Base-by-base conservation (phyloP, 1,284 basidiomycete species). In the Fomitiporia mediterranea region DNA sequence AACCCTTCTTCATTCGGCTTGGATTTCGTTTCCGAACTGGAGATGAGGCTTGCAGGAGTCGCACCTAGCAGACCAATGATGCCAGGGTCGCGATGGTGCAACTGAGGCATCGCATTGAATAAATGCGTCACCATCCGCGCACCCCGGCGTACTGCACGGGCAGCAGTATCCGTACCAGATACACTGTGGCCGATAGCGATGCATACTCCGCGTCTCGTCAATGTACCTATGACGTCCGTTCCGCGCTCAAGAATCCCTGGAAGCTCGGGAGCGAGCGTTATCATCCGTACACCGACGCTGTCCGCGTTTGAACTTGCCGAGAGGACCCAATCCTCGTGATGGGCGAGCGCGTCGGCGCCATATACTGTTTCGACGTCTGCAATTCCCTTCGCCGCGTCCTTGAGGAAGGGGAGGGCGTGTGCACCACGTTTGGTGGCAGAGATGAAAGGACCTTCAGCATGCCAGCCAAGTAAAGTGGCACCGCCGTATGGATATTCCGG, bases 101-200 rank as follows among this genome's bases (percentile, higher is more conserved):
- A 71, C 64, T 87, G 87, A 2, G 89, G 89, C 91, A 94, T 94
- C 4, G 91, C 91, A 65, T 96, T 96, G 82, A 94, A 94, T 19
- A 95, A 75, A 69, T 95, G 93, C 0, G 93, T 95, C 64, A 95
- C 92, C 62, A 94, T 82, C 5, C 83, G 77, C 3, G 92, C 90
- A 28, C 91, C 90, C 53, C 76, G 74, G 39, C 78, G 72, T 4
- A 90, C 79, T 1, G 89, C 89, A 1, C 72, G 74, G 3, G 82
- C 82, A 3, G 90, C 89, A 52, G 83, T 74, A 21, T 84, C 81
- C 2, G 84, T 83, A 19, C 80, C 77, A 38, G 84, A 83, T 58
- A 81, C 79, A 61, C 86, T 91, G 71, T 96, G 94, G 0, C 93
- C 94, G 53, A 95, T 89, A 9, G 86, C 89, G 66, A 92, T 86